Evolutionary conservation across 805 yeast genomes (phyloP).

Genomic region (Pichia deserticola): DNA sequence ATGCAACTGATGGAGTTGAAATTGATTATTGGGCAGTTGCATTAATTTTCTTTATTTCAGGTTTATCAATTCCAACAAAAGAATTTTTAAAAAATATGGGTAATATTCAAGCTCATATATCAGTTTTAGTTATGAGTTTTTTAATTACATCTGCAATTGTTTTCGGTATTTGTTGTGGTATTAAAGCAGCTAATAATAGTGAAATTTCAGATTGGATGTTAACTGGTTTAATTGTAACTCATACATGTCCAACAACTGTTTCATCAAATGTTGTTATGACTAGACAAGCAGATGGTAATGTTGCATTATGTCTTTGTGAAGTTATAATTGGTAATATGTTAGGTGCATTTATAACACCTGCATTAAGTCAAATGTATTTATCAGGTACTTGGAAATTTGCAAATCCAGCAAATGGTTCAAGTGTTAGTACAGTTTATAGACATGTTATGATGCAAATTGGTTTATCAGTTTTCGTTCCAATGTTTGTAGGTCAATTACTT

Average conservation of each 20-base stretch:
- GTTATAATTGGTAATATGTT: conserved; percentile 78
- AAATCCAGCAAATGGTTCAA: conserved; percentile 59
- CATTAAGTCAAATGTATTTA: conserved; percentile 65
- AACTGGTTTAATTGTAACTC: conserved; percentile 75
- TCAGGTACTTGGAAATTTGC: conserved; percentile 62
- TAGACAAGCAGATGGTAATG: conserved; percentile 76
- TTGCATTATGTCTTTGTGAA: conserved; percentile 64
- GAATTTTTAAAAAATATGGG: conserved; percentile 54
- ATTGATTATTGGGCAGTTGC: conserved; percentile 87
- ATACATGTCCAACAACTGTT: conserved; percentile 87
- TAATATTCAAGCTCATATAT: conserved; percentile 78
- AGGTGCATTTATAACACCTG: conserved; percentile 87
- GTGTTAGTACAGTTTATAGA: conserved; percentile 53
- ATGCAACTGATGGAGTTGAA: conserved; percentile 78
- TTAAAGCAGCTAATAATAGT: conserved; percentile 47
- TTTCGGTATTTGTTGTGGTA: conserved; percentile 65
- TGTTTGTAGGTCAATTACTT: conserved; percentile 80
- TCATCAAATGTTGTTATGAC: conserved; percentile 93
- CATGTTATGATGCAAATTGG: conserved; percentile 87
- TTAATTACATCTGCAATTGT: conserved; percentile 44
- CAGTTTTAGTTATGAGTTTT: conserved; percentile 62
- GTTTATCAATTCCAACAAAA: conserved; percentile 65
- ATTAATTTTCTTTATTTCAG: conserved; percentile 72
- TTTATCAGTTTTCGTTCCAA: conserved; percentile 68
- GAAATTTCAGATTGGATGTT: conserved; percentile 70